Percentiles rank a stretch among this genome's conserved stretches.
These are phyloP conservation scores for Tolypocladium sp. DNA, from an alignment of 2,329 filamentous ascomycete species.

Conservation along the genomic window DNA sequence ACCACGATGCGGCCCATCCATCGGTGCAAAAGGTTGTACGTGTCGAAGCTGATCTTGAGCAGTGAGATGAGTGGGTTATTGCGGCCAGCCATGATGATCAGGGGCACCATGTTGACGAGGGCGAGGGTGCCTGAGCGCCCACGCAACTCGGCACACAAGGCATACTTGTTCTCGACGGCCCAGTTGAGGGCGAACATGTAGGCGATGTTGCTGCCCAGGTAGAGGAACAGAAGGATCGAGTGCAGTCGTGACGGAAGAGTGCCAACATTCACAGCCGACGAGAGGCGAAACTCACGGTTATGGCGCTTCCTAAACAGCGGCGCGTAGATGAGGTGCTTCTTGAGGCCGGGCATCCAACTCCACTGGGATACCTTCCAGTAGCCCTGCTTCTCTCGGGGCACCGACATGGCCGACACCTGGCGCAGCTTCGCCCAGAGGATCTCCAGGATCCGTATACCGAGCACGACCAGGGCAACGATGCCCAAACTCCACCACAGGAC, in stretches of 20 bases:
- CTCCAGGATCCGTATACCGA: slow-evolving; percentile 43
- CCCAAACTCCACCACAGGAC: slow-evolving; percentile 53
- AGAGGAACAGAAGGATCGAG: slow-evolving; percentile 44
- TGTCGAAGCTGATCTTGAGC: slow-evolving; percentile 86
- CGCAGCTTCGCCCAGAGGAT: slow-evolving; percentile 47
- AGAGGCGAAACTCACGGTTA: slow-evolving; percentile 57
- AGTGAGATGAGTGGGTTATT: slow-evolving; percentile 86
- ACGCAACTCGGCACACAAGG: slow-evolving; percentile 71
- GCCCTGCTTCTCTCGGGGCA: slow-evolving; percentile 38
- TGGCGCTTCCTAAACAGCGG: slow-evolving; percentile 57
- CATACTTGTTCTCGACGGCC: slow-evolving; percentile 44
- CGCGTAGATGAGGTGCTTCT: slow-evolving; percentile 51
- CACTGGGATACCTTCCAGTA: slow-evolving; percentile 53
- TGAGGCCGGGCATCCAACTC: slow-evolving; percentile 52
- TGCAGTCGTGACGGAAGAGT: slow-evolving; percentile 59
- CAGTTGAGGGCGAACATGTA: slow-evolving; percentile 58
- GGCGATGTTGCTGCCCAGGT: slow-evolving; percentile 49
- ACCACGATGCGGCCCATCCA: slow-evolving; percentile 74
- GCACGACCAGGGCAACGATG: slow-evolving; percentile 41
- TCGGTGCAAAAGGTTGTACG: slow-evolving; percentile 68
- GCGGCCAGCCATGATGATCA: slow-evolving; percentile 79
- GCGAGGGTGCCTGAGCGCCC: slow-evolving; percentile 79
- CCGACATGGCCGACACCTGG: slow-evolving; percentile 49
- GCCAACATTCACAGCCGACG: slow-evolving; percentile 48
- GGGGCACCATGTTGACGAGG: slow-evolving; percentile 83